Evolutionary conservation across 208 protist species (phyloP).

Genomic region (Wallacemonas collosoma): DNA sequence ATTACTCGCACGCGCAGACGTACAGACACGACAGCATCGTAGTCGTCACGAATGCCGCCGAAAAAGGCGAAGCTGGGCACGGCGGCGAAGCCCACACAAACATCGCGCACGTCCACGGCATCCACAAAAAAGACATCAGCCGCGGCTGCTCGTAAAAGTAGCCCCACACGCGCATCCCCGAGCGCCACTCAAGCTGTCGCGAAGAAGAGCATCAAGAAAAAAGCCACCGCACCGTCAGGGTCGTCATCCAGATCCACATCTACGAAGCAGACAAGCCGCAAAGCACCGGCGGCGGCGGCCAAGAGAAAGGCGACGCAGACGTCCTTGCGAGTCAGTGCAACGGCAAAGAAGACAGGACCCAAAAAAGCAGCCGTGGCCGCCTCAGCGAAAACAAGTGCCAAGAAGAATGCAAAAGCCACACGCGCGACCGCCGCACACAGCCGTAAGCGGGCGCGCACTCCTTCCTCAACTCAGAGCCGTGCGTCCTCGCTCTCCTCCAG

Average conservation of each 20-base stretch:
- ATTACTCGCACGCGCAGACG: constrained; percentile 2
- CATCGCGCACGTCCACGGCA: constrained; percentile 2
- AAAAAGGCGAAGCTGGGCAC: constrained; percentile 13
- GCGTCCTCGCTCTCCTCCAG: background rate
- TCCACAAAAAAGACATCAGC: constrained; percentile 7
- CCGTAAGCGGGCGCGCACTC: constrained; percentile 19
- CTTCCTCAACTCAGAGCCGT: background rate
- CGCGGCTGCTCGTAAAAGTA: constrained; percentile 2
- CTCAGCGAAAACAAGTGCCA: background rate
- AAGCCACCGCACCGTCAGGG: background rate
- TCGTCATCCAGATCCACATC: background rate
- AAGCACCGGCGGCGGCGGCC: background rate
- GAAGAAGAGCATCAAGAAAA: background rate
- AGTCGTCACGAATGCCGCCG: constrained; percentile 12
- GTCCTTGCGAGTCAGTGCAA: no score
- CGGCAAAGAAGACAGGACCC: no score
- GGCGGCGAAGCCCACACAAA: background rate
- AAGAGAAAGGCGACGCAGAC: background rate
- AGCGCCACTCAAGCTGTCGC: background rate
- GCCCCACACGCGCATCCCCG: background rate
- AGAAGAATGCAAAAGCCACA: background rate
- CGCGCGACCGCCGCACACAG: background rate
- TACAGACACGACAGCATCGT: background rate
- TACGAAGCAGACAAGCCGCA: background rate
- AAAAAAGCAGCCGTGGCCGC: background rate